phyloP scores from a whole-genome alignment of 768 basidiomycete genomes.

The Amanita muscaria region DNA sequence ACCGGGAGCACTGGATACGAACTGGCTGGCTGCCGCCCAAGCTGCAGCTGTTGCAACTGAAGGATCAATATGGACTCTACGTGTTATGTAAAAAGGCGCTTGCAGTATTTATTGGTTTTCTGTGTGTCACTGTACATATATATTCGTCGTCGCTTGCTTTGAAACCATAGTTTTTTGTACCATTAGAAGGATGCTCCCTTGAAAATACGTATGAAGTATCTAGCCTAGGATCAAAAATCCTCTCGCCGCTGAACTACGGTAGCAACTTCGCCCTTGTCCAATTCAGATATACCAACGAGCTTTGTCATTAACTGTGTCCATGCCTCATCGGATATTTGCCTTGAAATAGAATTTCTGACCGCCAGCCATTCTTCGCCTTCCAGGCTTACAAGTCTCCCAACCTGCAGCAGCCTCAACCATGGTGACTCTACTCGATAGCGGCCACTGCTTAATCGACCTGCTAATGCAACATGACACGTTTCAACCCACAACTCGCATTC shows the following conservation, averaged over 20 bases:
- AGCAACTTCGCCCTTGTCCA: constrained; percentile 53
- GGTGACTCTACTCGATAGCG: constrained; percentile 56
- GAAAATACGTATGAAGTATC: constrained; percentile 7
- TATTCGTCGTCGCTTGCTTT: constrained; percentile 32
- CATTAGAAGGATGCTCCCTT: constrained; percentile 11
- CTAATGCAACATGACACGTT: constrained; percentile 57
- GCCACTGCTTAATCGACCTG: constrained; percentile 34
- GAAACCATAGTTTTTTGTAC: constrained; percentile 15
- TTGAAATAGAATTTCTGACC: constrained; percentile 41
- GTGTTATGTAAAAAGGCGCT: constrained; percentile 51
- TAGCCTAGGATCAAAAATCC: constrained; percentile 15
- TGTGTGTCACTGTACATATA: constrained; percentile 17
- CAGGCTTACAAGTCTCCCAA: constrained; percentile 56
- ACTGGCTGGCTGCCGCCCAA: constrained; percentile 71
- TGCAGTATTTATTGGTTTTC: constrained; percentile 20
- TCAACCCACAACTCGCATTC: constrained; percentile 84
- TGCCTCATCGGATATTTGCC: constrained; percentile 30
- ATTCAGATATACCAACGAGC: constrained; percentile 49
- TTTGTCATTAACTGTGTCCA: constrained; percentile 52
- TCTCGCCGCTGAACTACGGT: constrained; percentile 42
- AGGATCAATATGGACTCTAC: constrained; percentile 67
- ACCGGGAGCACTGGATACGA: constrained; percentile 43
- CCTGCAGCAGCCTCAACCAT: constrained; percentile 67
- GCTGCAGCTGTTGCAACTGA: constrained; percentile 54
- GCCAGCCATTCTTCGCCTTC: constrained; percentile 46